Evolutionary conservation across 306 rosid genomes (phyloP), one percentile per base, ranked within the genome.

Genomic region (Trichosanthes cucumerina): DNA sequence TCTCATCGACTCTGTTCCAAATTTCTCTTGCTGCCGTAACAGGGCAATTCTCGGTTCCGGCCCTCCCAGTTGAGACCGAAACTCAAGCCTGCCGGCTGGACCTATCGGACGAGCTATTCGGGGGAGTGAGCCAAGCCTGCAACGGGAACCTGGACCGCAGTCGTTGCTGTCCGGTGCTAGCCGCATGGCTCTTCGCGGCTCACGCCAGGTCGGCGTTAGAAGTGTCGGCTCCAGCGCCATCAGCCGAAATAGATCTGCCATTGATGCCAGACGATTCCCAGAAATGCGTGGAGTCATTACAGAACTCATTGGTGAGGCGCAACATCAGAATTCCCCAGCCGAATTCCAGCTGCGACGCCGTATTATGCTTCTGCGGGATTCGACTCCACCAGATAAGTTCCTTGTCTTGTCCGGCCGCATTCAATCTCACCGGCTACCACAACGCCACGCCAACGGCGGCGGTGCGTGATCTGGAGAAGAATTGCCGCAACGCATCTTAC

Each of bases 211-310:
- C 96, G 1, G 98, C 98, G 0, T 91, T 94, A 0, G 71, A 92
- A 19, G 50, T 94, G 12, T 78, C 96, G 5, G 82, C 90, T 0
- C 86, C 85, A 6, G 52, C 79, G 0, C 89, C 93, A 0, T 9
- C 89, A 0, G 44, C 73, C 3, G 82, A 38, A 59, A 57, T 49
- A 0, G 97, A 95, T 64, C 88, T 85, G 1, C 98, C 98, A 1
- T 88, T 95, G 97, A 95, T 83, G 93, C 98, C 98, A 5, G 97
- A 95, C 76, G 98, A 95, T 85, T 89, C 98, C 7, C 98, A 95
- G 83, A 92, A 90, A 62, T 95, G 98, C 47, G 98, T 92, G 10
- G 91, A 95, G 86, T 88, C 98, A 26, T 88, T 95, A 16, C 98
- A 95, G 19, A 90, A 79, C 76, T 92, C 98, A 47, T 82, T 95